phyloP scores from a whole-genome alignment of 192 early-diverging fungal species.

The Cetraspora pellucida region DNA sequence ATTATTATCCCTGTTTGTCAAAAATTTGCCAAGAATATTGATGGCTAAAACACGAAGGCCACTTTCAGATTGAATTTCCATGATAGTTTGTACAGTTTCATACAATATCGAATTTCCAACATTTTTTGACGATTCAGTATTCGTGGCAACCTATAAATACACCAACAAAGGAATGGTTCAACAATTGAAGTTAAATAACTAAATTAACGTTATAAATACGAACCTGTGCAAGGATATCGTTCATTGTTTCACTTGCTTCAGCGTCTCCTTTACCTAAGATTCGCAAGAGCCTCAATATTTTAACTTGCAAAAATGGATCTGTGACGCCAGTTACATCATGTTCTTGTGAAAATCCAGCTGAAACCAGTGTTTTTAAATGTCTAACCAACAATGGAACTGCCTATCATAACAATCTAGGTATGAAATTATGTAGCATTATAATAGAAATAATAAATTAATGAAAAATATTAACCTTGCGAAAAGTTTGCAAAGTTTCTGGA shows the following conservation, averaged over 20 bases:
- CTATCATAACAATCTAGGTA: constrained; percentile 33
- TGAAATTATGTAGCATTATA: neutral
- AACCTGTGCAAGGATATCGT: constrained; percentile 94
- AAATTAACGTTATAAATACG: neutral
- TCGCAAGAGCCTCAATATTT: constrained; percentile 86
- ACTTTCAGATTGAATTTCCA: constrained; percentile 90
- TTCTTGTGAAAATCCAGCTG: constrained; percentile 86
- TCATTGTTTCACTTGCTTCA: constrained; percentile 87
- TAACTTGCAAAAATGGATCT: constrained; percentile 98
- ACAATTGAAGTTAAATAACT: neutral
- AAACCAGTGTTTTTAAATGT: constrained; percentile 86
- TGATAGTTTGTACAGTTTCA: constrained; percentile 94
- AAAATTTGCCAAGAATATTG: constrained; percentile 96
- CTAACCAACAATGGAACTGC: constrained; percentile 81
- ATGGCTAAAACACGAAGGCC: constrained; percentile 93
- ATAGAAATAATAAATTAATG: too few species aligned
- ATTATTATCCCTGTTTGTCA: constrained; percentile 96
- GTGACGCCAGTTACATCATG: constrained; percentile 95
- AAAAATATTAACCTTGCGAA: constrained; percentile 60
- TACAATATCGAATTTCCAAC: constrained; percentile 98
- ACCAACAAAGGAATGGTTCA: neutral
- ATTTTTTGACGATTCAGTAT: constrained; percentile 92
- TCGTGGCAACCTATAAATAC: constrained; percentile 75
- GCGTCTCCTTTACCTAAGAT: constrained; percentile 83
- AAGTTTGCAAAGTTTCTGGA: constrained; percentile 66